phyloP scores from a whole-genome alignment of 1,284 basidiomycete genomes.

The Amylostereum chailletii region DNA sequence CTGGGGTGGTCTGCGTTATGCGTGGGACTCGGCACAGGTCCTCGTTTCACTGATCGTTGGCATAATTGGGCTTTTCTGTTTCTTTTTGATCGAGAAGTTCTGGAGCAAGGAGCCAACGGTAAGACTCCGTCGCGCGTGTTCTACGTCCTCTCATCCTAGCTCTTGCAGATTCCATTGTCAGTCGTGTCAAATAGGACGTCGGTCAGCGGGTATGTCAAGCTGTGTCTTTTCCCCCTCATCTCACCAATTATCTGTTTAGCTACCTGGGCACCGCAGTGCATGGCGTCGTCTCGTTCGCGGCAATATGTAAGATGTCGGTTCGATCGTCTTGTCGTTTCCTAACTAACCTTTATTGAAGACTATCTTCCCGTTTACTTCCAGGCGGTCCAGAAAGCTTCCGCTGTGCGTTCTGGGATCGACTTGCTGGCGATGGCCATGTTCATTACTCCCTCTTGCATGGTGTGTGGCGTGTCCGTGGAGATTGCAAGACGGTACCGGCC shows the following conservation, averaged over 20 bases:
- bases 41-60: slow-evolving; percentile 22
- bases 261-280: slow-evolving; percentile 23
- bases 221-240: background rate
- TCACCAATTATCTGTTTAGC: background rate
- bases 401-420: slow-evolving; percentile 13
- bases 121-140: background rate
- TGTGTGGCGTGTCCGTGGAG: slow-evolving; percentile 11
- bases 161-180: background rate
- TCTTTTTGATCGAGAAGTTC: slow-evolving; percentile 22
- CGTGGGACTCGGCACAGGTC: slow-evolving; percentile 22
- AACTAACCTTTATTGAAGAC: slow-evolving; percentile 5
- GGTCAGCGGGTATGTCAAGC: background rate
- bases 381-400: slow-evolving; percentile 9
- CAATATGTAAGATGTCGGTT: slow-evolving; percentile 2
- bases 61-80: slow-evolving; percentile 13
- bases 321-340: background rate
- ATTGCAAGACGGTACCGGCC: slow-evolving; percentile 6
- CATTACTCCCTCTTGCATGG: slow-evolving; percentile 11
- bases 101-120: slow-evolving; percentile 18
- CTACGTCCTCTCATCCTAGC: background rate
- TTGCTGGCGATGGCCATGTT: slow-evolving; percentile 12
- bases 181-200: slow-evolving; percentile 1
- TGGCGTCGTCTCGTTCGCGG: slow-evolving; percentile 16
- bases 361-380: slow-evolving; percentile 16
- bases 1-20: slow-evolving; percentile 23